Base-by-base conservation (phyloP, 495 filamentous ascomycete species). In the Sabuloglossum arenarium region DNA sequence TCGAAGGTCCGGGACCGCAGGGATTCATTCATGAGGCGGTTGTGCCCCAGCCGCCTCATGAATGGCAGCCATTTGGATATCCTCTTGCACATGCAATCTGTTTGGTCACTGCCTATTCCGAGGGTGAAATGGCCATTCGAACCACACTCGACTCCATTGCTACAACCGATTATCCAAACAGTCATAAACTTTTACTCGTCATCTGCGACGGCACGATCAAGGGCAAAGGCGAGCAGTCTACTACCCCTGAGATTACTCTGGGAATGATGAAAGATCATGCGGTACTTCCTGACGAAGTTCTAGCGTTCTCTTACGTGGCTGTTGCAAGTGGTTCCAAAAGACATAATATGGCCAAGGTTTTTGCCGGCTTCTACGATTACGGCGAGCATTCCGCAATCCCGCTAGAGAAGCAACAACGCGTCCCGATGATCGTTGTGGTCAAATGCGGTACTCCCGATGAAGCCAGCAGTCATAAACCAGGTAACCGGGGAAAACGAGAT, bases 281-380 rank as follows among this genome's bases (percentile, higher is more conserved):
- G 1, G 72, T 90, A 29, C 74, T 77, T 16, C 82, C 81, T 4
- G 76, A 86, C 9, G 84, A 94, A 42, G 90, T 96, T 1, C 74
- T 83, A 56, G 75, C 86, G 0, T 97, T 87, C 70, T 95, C 88
- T 1, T 99, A 97, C 62, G 91, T 99, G 19, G 93, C 93, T 1
- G 93, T 99, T 4, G 88, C 93, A 16, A 88, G 84, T 61, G 93
- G 91, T 27, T 87, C 89, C 31, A 99, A 97, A 73, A 79, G 93
- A 55, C 93, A 97, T 76, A 97, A 97, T 68, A 97, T 96, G 93
- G 88, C 93, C 60, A 94, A 97, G 74, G 79, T 99, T 51, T 96
- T 97, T 66, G 81, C 89, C 50, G 91, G 91, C 45, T 97, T 97
- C 72, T 99, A 99, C 66, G 86, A 95, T 69, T 99, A 96, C 61